Percentiles rank a stretch among this genome's conserved stretches.
Evolutionary conservation across 352 stramenopile species (phyloP).

Genomic region (Pythium volutum): DNA sequence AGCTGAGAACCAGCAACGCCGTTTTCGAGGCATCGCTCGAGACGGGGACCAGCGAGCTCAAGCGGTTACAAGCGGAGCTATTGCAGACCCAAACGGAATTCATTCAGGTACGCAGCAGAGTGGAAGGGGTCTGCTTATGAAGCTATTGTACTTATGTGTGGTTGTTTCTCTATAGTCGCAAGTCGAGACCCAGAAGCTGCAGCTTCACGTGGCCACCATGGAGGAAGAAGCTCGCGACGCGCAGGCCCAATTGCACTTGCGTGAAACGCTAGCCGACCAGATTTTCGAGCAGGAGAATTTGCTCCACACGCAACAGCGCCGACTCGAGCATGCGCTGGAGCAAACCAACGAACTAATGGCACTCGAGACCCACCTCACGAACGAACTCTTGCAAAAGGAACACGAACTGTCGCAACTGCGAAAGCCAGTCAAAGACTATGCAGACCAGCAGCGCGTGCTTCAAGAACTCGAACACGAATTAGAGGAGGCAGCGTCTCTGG

Average conservation of each 20-base stretch:
- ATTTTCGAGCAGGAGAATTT: conserved; percentile 39
- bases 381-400: conserved; percentile 11
- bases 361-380: conserved; percentile 27
- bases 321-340: conserved; percentile 29
- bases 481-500: conserved; percentile 20
- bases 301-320: conserved; percentile 26
- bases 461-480: conserved; percentile 25
- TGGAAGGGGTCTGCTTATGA: neutral
- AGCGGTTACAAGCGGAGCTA: conserved; percentile 9
- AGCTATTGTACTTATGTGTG: conserved; percentile 5
- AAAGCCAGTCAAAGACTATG: neutral
- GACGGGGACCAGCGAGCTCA: neutral
- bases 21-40: neutral
- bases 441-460: conserved; percentile 10
- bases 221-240: conserved; percentile 16
- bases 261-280: conserved; percentile 32
- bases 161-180: conserved; percentile 7
- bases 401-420: neutral
- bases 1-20: conserved; percentile 17
- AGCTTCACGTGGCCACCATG: conserved; percentile 19
- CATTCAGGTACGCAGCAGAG: conserved; percentile 2
- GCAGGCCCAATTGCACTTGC: conserved; percentile 23
- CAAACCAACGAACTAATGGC: conserved; percentile 35
- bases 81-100: conserved; percentile 17
- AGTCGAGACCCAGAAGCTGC: conserved; percentile 17